These are phyloP conservation scores for Eucommia ulmoides DNA, from an alignment of 257 asterid species.

Conservation along the genomic window DNA sequence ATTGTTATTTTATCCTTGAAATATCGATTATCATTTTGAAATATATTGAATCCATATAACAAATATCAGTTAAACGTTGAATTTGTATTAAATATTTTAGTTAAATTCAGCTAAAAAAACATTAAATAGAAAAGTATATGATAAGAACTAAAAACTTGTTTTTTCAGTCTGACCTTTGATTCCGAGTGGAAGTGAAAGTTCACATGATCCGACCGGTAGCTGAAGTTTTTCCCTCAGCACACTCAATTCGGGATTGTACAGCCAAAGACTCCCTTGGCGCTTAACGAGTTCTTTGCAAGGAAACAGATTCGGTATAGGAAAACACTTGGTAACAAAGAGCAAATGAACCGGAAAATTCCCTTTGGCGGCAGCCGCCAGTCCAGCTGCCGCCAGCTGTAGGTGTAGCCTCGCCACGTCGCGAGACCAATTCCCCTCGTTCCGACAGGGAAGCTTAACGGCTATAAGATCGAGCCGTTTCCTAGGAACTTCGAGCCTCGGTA, in stretches of 20 bases:
- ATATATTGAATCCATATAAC: no score
- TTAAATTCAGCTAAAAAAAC: no score
- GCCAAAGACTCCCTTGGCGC: constrained; percentile 43
- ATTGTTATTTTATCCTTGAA: no score
- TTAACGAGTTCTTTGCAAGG: constrained; percentile 46
- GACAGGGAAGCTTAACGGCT: constrained; percentile 72
- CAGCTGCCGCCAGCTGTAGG: constrained; percentile 61
- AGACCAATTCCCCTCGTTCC: constrained; percentile 68
- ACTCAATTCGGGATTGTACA: constrained; percentile 45
- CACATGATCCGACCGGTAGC: constrained; percentile 85
- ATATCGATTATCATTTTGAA: neutral
- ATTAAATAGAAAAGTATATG: no score
- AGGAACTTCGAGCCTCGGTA: constrained; percentile 48
- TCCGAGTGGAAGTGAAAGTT: constrained; percentile 76
- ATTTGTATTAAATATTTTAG: no score
- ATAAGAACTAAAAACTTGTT: no score
- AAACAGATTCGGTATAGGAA: constrained; percentile 60
- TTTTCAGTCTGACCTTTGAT: constrained; percentile 30
- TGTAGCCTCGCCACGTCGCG: constrained; percentile 71
- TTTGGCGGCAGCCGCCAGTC: constrained; percentile 45
- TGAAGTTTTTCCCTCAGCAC: constrained; percentile 41
- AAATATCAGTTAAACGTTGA: no score
- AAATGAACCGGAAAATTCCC: constrained; percentile 43
- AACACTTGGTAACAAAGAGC: constrained; percentile 47
- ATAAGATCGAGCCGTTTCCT: constrained; percentile 52